Base-by-base conservation (phyloP, 139 green algal genomes). In the Coelastrella sp. region DNA sequence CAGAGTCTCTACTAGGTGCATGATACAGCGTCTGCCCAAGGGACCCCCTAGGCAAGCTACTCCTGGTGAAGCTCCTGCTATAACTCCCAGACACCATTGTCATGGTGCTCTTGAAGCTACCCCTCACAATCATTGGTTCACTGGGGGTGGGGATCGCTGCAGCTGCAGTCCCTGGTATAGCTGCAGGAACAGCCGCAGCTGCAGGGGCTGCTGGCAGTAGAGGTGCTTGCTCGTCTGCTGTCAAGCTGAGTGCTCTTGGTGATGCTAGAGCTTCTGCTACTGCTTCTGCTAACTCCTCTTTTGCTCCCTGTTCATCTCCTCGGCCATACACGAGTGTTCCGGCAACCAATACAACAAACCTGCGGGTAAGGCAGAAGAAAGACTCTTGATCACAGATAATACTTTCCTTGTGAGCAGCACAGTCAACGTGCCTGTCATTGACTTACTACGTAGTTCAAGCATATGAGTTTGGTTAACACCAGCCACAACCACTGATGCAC, bases 321-420 rank as follows among this genome's bases (percentile, higher is more conserved):
- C 85, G 90, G 10, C 89, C 77, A 65, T 94, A 96, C 80, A 95
- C 91, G 7, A 95, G 61, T 0, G 92, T 97, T 59, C 94, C 94
- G 11, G 76, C 47, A 5, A 96, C 94, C 22, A 96, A 89, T 73
- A 96, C 92, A 47, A 91, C 79, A 83, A 96, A 96, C 4, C 94
- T 91, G 87, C 76, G 20, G 1, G 0, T 47, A 0, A 47, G 32
- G 32, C 32, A 47, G 32, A 47, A 47, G 32, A 47, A 0, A 2
- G 32, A 1, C 1, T 47, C 32, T 47, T 47, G 1, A 47, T 47
- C 32, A 1, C 1, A 47, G 32, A 47, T 47, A 0, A n/a, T n/a
- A 47, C 0, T 47, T 47, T 47, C 32, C 32, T 47, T 47, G 32
- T 47, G 32, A 47, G 32, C 32, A 47, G 0, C 32, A 47, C 32